phyloP scores from a whole-genome alignment of 495 filamentous ascomycete genomes.

The Mytilinidion resinicola region DNA sequence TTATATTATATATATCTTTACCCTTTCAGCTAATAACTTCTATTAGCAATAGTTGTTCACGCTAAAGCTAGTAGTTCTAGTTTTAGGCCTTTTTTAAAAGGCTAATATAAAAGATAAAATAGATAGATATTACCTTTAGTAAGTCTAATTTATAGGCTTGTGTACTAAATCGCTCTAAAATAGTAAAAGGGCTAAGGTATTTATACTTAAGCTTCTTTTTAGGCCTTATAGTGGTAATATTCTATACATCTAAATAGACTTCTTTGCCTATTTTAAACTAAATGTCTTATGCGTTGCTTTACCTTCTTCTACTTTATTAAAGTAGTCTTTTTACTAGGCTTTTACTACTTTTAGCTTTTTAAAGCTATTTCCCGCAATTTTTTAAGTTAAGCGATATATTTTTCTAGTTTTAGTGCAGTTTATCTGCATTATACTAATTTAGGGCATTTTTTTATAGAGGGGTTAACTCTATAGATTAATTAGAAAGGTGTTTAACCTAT shows the following conservation, averaged over 20 bases:
- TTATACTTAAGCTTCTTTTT: slow-evolving; percentile 7
- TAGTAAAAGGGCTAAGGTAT: background rate
- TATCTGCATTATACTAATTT: background rate
- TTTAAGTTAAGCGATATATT: background rate
- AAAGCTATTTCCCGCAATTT: background rate
- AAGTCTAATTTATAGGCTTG: slow-evolving; percentile 7
- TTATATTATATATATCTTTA: background rate
- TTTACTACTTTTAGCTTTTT: background rate
- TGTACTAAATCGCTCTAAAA: background rate
- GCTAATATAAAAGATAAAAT: background rate
- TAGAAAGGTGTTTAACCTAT: background rate
- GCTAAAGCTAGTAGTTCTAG: background rate
- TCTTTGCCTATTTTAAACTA: background rate
- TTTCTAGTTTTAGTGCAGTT: background rate
- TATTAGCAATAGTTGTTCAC: background rate
- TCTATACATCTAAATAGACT: background rate
- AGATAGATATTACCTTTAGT: background rate
- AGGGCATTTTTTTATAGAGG: too few species aligned
- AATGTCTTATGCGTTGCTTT: background rate
- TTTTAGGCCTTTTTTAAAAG: background rate
- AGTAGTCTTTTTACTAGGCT: background rate
- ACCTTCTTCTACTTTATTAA: too few species aligned
- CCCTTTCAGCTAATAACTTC: background rate
- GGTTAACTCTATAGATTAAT: background rate
- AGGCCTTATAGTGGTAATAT: slow-evolving; percentile 7